Conservation (phyloP, 1,284 basidiomycete species). For the Papiliotrema flavescens region DNA sequence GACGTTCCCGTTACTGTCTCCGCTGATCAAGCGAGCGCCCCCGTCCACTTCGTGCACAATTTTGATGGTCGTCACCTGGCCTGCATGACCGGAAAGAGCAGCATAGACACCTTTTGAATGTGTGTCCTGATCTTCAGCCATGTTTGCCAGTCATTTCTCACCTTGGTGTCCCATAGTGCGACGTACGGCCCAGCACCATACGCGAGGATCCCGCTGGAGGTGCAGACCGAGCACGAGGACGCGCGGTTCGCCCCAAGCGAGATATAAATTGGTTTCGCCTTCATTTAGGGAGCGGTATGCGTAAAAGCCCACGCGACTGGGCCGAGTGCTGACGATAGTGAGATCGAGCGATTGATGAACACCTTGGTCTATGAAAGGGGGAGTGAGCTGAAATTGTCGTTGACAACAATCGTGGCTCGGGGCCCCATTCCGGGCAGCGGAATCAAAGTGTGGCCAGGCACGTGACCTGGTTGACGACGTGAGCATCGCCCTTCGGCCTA, state of each 20-base stretch:
- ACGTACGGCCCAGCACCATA: conserved; percentile 75
- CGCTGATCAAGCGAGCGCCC: conserved; percentile 56
- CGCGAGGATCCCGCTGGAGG: conserved; percentile 60
- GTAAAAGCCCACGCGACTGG: neutral
- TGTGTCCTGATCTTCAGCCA: conserved; percentile 1
- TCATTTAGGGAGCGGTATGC: conserved; percentile 12
- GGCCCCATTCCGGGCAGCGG: neutral
- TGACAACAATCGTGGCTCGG: no score
- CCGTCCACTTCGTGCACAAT: conserved; percentile 50
- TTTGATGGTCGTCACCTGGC: conserved; percentile 70
- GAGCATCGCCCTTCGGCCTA: no score
- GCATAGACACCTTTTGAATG: conserved; percentile 55
- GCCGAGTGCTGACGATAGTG: no score
- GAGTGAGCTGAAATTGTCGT: no score
- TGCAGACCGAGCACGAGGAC: conserved; percentile 59
- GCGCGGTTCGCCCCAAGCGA: conserved; percentile 74
- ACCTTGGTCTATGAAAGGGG: no score
- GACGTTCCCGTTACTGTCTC: conserved; percentile 65
- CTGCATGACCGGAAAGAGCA: conserved; percentile 71
- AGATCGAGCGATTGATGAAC: no score
- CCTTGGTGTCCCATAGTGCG: conserved; percentile 70
- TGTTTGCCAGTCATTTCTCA: conserved; percentile 36
- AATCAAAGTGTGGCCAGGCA: no score
- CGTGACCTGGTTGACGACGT: no score
- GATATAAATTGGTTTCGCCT: conserved; percentile 59